Evolutionary conservation across 768 basidiomycete species (phyloP).

Genomic region (Termitomyces sp.): DNA sequence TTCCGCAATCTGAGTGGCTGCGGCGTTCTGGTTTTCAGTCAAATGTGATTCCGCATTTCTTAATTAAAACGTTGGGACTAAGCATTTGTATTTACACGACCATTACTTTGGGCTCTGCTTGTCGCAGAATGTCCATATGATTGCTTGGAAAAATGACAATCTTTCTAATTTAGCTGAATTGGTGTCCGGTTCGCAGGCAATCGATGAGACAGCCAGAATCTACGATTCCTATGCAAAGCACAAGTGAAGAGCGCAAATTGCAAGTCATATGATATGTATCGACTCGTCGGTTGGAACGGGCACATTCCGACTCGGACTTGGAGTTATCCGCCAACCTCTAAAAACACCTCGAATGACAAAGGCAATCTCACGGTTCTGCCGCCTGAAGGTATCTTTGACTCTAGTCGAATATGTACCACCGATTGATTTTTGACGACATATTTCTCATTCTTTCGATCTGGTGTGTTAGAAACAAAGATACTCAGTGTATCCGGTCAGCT

Average conservation of each 20-base stretch:
- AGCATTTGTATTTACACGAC: neutral
- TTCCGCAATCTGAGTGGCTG: no score
- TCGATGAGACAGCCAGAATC: neutral
- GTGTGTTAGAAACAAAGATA: no score
- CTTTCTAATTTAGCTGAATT: neutral
- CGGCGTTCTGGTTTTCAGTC: neutral
- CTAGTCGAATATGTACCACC: no score
- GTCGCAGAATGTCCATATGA: neutral
- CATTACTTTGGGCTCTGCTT: neutral
- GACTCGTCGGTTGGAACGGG: neutral
- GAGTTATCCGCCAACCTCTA: neutral
- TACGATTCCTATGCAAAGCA: neutral
- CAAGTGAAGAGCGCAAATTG: neutral
- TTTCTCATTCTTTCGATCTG: no score
- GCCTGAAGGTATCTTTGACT: no score
- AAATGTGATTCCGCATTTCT: neutral
- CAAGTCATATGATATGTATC: neutral
- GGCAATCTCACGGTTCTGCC: no score
- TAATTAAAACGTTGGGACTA: neutral
- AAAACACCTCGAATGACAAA: no score
- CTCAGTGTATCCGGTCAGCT: no score
- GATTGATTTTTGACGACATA: no score
- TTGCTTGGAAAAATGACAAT: neutral
- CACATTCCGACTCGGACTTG: constrained; percentile 1
- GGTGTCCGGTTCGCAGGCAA: neutral